Evolutionary conservation across 345 rosid species (phyloP), one percentile per base, ranked within the genome.

Genomic region (Streptanthus diversifolius): DNA sequence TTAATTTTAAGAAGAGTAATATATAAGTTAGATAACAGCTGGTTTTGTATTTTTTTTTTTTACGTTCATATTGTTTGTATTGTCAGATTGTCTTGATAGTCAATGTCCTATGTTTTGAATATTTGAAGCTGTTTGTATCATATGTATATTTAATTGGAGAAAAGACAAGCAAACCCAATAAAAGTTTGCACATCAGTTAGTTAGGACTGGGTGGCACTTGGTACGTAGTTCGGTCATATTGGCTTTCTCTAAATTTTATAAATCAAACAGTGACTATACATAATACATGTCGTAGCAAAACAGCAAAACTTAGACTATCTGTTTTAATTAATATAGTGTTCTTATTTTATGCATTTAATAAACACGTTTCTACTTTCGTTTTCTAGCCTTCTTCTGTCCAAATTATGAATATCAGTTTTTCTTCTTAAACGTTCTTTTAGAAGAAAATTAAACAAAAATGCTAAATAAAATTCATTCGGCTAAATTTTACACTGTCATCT

Each of bases 201-300:
- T 62, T 74, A 25, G 7, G 32, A 51, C 3, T 66, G 32, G 70
- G 33, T 49, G 58, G 70, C 70, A 49, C 58, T 66, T 49, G 76
- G 81, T n/a, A n/a, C n/a, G n/a, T 74, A 58, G 77, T 63, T 77
- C 63, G 71, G 80, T 72, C 80, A 1, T 30, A 21, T 11, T 57
- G 15, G 37, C 37, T 41, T 40, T 40, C 40, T 18, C 32, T 62
- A 29, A 51, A 29, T 12, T 12, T 9, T 1, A 25, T 30, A 17
- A 0, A 11, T 18, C 15, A 18, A 63, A 30, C 7, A 9, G 7
- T 8, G 10, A 17, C 9, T 40, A 61, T 39, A 53, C 12, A 55
- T 25, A 8, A 55, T 47, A 64, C 69, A 65, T 65, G 57, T n/a
- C 70, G 32, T 65, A 65, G 57, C 32, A 64, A 64, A 32, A 47